These are phyloP conservation scores for Silybum marianum DNA, from an alignment of 129 eudicot species.

Conservation along the genomic window DNA sequence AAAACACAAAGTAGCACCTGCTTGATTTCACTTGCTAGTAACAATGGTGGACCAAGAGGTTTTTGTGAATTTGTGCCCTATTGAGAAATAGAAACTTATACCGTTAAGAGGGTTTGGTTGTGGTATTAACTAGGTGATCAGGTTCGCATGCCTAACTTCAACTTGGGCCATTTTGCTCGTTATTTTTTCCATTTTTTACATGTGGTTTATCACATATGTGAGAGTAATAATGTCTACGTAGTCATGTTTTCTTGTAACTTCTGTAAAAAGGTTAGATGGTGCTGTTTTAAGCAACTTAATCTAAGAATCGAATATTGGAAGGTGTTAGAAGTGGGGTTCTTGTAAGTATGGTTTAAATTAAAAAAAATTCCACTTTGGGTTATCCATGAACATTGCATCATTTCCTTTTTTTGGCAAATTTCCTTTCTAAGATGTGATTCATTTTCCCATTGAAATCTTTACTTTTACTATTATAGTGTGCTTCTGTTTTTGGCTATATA, in stretches of 20 bases:
- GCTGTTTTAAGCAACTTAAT: not conserved
- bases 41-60: not conserved
- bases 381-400: not conserved
- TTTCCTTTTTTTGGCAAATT: not conserved
- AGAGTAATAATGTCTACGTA: not conserved
- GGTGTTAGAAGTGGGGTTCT: not conserved
- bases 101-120: not conserved
- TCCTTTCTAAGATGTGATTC: not conserved
- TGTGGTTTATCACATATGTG: not conserved
- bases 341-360: not conserved
- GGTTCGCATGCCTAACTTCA: not conserved
- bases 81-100: not conserved
- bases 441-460: not conserved
- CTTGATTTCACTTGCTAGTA: not conserved
- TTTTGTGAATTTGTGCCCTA: not conserved
- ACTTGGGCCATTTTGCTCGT: not conserved
- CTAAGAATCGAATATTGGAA: no score
- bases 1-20: not conserved
- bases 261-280: not conserved
- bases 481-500: not conserved
- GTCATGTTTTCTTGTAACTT: not conserved
- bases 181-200: not conserved
- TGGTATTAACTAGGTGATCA: not conserved
- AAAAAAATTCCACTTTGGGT: not conserved
- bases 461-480: not conserved